A percentile compares a stretch with the other conserved stretches of the same genome.
Conservation (phyloP, 2,329 filamentous ascomycete species). For the Paecilomyces sp. region DNA sequence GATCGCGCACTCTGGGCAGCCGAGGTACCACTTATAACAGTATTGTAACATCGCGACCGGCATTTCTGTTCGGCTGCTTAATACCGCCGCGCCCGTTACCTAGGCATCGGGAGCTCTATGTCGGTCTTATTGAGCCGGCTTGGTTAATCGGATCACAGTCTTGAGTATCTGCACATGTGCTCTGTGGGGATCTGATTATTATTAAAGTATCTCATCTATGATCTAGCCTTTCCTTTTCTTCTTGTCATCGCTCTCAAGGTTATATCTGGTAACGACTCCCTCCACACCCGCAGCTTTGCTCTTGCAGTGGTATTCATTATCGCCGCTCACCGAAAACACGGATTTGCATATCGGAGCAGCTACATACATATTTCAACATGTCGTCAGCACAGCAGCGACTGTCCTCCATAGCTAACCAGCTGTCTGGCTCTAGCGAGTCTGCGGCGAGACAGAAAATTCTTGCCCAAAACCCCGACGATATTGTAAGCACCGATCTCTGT, state of each 20-base stretch:
- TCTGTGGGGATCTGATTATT: neutral
- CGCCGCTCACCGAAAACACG: neutral
- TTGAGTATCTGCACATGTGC: neutral
- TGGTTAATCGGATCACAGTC: neutral
- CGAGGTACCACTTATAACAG: neutral
- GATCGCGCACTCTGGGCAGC: neutral
- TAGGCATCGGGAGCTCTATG: neutral
- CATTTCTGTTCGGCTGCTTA: neutral
- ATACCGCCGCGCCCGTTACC: neutral
- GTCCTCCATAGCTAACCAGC: slow-evolving; percentile 34
- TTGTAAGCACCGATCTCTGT: slow-evolving; percentile 21
- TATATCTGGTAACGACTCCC: neutral
- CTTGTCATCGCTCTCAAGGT: neutral
- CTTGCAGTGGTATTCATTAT: neutral
- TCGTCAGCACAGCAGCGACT: slow-evolving; percentile 32
- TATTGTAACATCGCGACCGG: neutral
- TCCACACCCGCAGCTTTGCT: neutral
- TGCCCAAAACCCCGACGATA: slow-evolving; percentile 30
- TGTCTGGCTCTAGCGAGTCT: slow-evolving; percentile 21
- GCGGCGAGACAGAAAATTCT: slow-evolving; percentile 24
- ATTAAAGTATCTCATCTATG: neutral
- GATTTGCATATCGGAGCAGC: neutral
- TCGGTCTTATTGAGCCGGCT: neutral
- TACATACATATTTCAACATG: slow-evolving; percentile 16
- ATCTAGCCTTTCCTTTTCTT: neutral